Evolutionary conservation across 2,329 filamentous ascomycete species (phyloP).

Genomic region (Aspergillus sp.): DNA sequence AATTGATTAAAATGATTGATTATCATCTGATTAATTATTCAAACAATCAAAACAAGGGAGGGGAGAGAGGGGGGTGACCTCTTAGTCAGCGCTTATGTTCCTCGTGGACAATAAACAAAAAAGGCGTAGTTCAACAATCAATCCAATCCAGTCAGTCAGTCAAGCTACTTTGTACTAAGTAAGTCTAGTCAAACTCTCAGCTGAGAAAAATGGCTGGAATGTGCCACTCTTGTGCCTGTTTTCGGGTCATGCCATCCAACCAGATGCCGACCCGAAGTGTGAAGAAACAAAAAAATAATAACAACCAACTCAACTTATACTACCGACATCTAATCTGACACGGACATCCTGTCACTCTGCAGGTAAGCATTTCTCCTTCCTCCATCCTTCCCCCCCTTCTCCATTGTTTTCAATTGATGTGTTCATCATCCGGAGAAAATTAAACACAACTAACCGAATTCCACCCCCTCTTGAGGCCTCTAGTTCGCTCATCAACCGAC

Average conservation of each 20-base stretch:
- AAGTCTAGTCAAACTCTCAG: no score
- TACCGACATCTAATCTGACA: neutral
- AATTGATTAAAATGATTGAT: no score
- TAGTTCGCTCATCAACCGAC: conserved; percentile 6
- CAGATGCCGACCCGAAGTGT: neutral
- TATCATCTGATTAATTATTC: no score
- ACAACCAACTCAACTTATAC: no score
- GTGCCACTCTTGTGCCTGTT: neutral
- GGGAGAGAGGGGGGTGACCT: neutral
- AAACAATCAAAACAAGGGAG: neutral
- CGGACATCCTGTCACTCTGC: neutral
- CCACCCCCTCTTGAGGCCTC: neutral
- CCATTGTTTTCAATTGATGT: neutral
- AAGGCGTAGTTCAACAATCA: no score
- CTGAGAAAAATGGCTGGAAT: neutral
- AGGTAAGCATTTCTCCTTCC: neutral
- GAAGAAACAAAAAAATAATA: no score
- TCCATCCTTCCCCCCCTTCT: neutral
- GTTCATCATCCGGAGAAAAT: neutral
- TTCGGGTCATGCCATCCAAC: neutral
- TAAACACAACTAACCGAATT: neutral
- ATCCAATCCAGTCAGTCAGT: no score
- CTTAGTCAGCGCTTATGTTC: neutral
- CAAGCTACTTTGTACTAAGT: no score
- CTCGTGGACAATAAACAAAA: neutral